phyloP scores from a whole-genome alignment of 23 red algal species.

The Pyropia yezoensis region DNA sequence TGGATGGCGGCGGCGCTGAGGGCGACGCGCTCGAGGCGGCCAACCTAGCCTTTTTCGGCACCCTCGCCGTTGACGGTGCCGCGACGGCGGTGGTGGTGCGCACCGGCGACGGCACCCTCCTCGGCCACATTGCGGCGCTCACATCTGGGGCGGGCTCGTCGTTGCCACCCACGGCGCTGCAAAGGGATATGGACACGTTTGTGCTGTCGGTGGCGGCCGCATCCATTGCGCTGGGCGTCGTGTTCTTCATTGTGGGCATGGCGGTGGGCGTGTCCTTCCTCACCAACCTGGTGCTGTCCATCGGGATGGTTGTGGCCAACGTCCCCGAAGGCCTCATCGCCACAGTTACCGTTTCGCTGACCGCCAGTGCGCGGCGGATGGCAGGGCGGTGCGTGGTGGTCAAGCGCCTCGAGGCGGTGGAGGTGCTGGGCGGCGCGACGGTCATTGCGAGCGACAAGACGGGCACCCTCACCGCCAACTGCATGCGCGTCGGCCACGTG shows the following conservation, averaged over 20 bases:
- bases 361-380: constrained; percentile 63
- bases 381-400: constrained; percentile 55
- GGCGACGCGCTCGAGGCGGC: constrained; percentile 29
- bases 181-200: constrained; percentile 55
- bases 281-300: constrained; percentile 52
- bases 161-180: constrained; percentile 24
- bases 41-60: constrained; percentile 63
- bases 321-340: constrained; percentile 78
- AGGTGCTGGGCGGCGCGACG: constrained; percentile 74
- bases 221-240: constrained; percentile 25
- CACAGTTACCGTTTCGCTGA: constrained; percentile 55
- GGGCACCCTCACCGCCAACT: constrained; percentile 82
- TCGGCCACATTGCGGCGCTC: constrained; percentile 47
- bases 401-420: constrained; percentile 55
- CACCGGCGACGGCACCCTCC: constrained; percentile 42
- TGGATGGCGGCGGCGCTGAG: neutral
- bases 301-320: constrained; percentile 61
- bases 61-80: constrained; percentile 40
- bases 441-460: constrained; percentile 92
- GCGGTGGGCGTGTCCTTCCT: constrained; percentile 18
- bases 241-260: constrained; percentile 36
- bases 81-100: constrained; percentile 37
- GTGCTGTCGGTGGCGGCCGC: constrained; percentile 38
- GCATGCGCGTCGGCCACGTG: constrained; percentile 66
- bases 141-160: constrained; percentile 5